Evolutionary conservation across 768 basidiomycete genomes (phyloP).

Genomic region (Agrocybe pediades): DNA sequence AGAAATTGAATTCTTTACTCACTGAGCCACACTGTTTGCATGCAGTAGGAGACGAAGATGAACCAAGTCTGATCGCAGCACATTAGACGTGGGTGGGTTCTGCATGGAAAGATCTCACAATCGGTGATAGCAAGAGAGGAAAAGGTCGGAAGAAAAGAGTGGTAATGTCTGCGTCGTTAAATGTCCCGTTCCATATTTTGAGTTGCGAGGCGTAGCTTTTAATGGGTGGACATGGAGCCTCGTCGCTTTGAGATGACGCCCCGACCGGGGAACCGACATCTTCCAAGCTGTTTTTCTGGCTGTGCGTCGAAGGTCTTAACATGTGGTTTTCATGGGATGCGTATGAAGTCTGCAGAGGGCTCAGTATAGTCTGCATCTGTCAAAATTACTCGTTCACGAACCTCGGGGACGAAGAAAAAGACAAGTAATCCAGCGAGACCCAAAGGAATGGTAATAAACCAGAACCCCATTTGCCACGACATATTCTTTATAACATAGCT

Average conservation of each 20-base stretch:
- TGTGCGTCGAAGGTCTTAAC: too few species aligned
- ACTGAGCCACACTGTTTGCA: slow-evolving; percentile 50
- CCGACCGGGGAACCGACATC: too few species aligned
- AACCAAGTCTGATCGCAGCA: slow-evolving; percentile 33
- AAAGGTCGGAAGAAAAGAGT: slow-evolving; percentile 41
- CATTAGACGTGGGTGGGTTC: slow-evolving; percentile 40
- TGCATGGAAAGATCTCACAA: slow-evolving; percentile 33
- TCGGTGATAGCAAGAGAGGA: slow-evolving; percentile 43
- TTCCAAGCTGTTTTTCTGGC: too few species aligned
- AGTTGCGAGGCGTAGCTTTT: slow-evolving; percentile 36
- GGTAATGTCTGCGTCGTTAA: slow-evolving; percentile 33
- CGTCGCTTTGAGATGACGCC: too few species aligned
- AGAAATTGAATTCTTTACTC: slow-evolving; percentile 36
- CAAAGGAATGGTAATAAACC: slow-evolving; percentile 45
- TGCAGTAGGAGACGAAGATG: slow-evolving; percentile 38
- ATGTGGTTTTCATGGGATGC: too few species aligned
- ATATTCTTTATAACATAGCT: slow-evolving; percentile 45
- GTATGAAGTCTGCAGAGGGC: neutral
- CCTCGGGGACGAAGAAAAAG: slow-evolving; percentile 48
- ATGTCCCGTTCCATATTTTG: slow-evolving; percentile 37
- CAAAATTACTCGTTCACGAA: slow-evolving; percentile 34
- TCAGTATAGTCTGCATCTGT: too few species aligned
- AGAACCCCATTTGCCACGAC: slow-evolving; percentile 47
- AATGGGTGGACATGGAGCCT: too few species aligned
- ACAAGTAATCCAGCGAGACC: slow-evolving; percentile 36